Evolutionary conservation across 202 grass and related monocot genomes (phyloP).

Genomic region (Zoysia matrella): DNA sequence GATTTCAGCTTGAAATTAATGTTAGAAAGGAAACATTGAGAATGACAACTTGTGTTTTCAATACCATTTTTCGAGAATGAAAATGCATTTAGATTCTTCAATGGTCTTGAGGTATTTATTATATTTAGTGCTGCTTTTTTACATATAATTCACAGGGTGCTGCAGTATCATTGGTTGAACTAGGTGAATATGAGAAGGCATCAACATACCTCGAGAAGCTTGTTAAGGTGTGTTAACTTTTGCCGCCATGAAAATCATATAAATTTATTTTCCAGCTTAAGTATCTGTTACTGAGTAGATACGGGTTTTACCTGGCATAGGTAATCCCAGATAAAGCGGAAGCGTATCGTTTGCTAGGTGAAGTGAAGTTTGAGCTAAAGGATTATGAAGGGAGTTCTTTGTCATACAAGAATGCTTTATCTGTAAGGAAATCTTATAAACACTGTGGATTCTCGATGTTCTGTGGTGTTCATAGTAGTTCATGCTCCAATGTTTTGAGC

Average conservation of each 20-base stretch:
- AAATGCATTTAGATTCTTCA: conserved; percentile 25
- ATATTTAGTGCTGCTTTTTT: conserved; percentile 26
- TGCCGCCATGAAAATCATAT: conserved; percentile 8
- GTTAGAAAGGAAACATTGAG: neutral
- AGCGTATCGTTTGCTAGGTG: conserved; percentile 85
- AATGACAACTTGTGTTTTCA: conserved; percentile 14
- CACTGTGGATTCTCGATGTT: conserved; percentile 11
- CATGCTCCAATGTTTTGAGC: conserved; percentile 21
- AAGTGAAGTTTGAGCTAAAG: conserved; percentile 91
- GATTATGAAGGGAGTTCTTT: conserved; percentile 89
- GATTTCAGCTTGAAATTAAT: conserved; percentile 8
- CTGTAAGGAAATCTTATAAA: conserved; percentile 51
- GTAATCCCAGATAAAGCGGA: conserved; percentile 82
- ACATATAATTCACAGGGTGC: conserved; percentile 64
- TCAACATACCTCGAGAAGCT: conserved; percentile 78
- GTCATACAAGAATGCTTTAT: conserved; percentile 72
- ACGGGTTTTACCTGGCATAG: conserved; percentile 51
- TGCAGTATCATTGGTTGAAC: conserved; percentile 79
- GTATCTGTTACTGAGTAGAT: conserved; percentile 36
- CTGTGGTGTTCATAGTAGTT: conserved; percentile 6
- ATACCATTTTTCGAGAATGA: neutral
- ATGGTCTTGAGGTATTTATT: neutral
- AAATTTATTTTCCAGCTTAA: conserved; percentile 15
- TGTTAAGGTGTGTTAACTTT: conserved; percentile 60
- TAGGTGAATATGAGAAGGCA: conserved; percentile 88